Base-by-base conservation (phyloP, 2,329 filamentous ascomycete species). In the Paracamarosporium sp. region DNA sequence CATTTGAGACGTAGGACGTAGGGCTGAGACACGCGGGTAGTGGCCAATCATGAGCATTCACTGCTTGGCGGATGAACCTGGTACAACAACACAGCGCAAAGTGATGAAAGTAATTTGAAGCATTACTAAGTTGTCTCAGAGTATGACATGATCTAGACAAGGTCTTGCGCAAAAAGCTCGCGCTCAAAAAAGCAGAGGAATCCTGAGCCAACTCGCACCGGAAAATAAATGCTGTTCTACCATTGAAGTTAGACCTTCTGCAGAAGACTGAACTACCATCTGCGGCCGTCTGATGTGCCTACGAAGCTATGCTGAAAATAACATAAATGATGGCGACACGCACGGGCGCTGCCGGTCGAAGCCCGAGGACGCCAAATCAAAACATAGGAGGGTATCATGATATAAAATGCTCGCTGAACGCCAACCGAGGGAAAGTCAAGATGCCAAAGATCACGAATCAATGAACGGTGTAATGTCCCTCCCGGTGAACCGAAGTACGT, bases 401-500 rank as follows among this genome's bases (percentile, higher is more conserved):
- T 45, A 15, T 59, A 24, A 13, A 27, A 57, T 50, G 48, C 57
- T n/a, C 55, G 22, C 51, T 56, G 20, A 61, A 63, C 33, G 59
- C 58, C n/a, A 55, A 55, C 17, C 4, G 15, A 15, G 30, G 12
- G 22, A 35, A 58, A 57, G 15, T 59, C 27, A 36, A 38, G 22
- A 40, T 53, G 36, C 55, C 17, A 13, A 31, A 30, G 20, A 43
- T 44, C 57, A 62, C 13, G 53, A 48, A 30, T 62, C 65, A 38
- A 61, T 62, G 51, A 74, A 74, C 5, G 71, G 71, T 2, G 68
- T 69, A 25, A 62, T 57, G 40, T 68, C 69, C 35, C 71, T 59
- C 4, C 66, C 70, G 6, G 57, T 38, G 46, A 76, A 76, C 5
- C 74, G 72, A 5, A 72, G 67, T 24, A 63, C 60, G 52, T 76